Evolutionary conservation across 345 rosid species (phyloP).

Genomic region (Combretum micranthum): DNA sequence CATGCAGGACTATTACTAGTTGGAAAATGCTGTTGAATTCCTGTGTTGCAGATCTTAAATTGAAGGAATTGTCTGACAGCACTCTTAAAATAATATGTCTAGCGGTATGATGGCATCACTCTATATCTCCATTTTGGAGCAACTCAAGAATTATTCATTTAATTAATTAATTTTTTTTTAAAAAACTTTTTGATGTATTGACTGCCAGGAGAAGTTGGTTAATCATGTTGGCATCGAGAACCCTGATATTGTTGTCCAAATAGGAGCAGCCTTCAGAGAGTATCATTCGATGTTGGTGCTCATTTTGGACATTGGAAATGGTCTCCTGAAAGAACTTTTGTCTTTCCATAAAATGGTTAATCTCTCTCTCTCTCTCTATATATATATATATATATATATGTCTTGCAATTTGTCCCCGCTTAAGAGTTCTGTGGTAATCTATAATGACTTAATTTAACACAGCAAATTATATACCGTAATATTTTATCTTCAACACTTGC

Average conservation of each 20-base stretch:
- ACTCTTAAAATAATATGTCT: slow-evolving; percentile 37
- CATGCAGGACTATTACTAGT: slow-evolving; percentile 34
- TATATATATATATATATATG: too few species aligned
- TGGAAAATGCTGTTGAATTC: slow-evolving; percentile 62
- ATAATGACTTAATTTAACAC: too few species aligned
- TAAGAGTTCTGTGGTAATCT: neutral
- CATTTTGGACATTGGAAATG: slow-evolving; percentile 45
- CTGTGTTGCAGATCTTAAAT: slow-evolving; percentile 32
- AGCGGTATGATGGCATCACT: slow-evolving; percentile 70
- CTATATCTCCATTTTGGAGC: too few species aligned
- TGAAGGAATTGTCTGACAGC: slow-evolving; percentile 39
- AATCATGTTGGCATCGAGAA: slow-evolving; percentile 24
- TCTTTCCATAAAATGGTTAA: slow-evolving; percentile 64
- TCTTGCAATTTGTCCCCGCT: neutral
- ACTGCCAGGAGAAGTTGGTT: slow-evolving; percentile 58
- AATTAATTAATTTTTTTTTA: too few species aligned
- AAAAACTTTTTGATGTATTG: slow-evolving; percentile 12
- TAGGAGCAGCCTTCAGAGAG: slow-evolving; percentile 46
- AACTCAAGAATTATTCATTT: too few species aligned
- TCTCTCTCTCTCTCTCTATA: neutral
- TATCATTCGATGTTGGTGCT: slow-evolving; percentile 45
- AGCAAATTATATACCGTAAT: too few species aligned
- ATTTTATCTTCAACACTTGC: slow-evolving; percentile 6
- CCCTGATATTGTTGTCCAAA: slow-evolving; percentile 20
- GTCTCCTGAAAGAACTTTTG: slow-evolving; percentile 61